A percentile compares a stretch with the other conserved stretches of the same genome.
Evolutionary conservation across 495 filamentous ascomycete genomes (phyloP).

Genomic region (Aspergillus nanangensis): DNA sequence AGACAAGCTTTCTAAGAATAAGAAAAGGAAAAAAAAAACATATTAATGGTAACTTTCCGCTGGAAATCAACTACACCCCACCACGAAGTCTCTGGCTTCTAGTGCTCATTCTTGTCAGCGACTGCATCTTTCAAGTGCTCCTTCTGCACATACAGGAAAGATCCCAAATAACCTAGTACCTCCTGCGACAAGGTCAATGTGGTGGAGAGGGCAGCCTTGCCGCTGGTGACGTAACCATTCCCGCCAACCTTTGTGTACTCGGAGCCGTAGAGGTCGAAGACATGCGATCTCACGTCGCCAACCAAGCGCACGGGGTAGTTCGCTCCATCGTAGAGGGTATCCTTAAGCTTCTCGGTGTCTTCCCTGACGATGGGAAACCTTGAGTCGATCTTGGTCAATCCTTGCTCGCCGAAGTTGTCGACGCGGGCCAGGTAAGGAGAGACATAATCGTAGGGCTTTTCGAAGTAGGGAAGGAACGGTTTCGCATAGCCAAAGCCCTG

Average conservation of each 20-base stretch:
- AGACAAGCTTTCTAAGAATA: neutral
- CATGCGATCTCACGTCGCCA: constrained; percentile 68
- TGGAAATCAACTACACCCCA: constrained; percentile 2
- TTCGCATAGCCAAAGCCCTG: constrained; percentile 62
- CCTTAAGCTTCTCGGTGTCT: constrained; percentile 71
- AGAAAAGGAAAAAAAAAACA: constrained; percentile 1
- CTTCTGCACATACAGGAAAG: constrained; percentile 55
- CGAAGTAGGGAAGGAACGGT: constrained; percentile 73
- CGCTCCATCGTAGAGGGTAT: constrained; percentile 57
- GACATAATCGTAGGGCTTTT: constrained; percentile 70
- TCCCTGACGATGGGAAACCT: constrained; percentile 86
- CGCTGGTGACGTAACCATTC: constrained; percentile 59
- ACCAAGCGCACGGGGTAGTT: constrained; percentile 63
- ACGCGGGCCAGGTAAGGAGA: constrained; percentile 78
- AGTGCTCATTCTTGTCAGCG: constrained; percentile 46
- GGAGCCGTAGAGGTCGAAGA: constrained; percentile 64
- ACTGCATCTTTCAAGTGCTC: constrained; percentile 54
- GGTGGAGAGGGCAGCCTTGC: constrained; percentile 73
- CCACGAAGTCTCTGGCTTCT: constrained; percentile 12
- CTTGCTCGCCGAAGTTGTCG: constrained; percentile 72
- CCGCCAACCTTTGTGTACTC: constrained; percentile 76
- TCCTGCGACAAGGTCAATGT: constrained; percentile 68
- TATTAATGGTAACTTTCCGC: neutral
- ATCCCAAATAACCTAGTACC: constrained; percentile 53
- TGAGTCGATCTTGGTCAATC: constrained; percentile 68